Conservation (phyloP, 306 rosid species). For the Begonia loranthoides region DNA sequence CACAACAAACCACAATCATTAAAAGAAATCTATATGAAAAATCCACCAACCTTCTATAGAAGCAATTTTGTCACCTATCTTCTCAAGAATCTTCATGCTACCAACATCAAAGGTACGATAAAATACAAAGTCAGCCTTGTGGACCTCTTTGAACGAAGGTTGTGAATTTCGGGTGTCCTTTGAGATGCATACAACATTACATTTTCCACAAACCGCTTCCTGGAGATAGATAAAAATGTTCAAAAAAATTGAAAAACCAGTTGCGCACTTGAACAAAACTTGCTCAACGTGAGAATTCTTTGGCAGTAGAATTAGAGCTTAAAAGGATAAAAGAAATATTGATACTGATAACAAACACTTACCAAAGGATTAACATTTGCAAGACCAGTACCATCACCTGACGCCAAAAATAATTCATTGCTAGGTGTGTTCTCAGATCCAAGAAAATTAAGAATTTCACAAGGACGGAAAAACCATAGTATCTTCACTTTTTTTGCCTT, state of each 20-base stretch:
- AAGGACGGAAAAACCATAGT: constrained; percentile 78
- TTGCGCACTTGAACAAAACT: too few relatives aligned
- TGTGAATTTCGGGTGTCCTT: constrained; percentile 44
- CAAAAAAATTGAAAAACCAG: too few relatives aligned
- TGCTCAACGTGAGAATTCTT: too few relatives aligned
- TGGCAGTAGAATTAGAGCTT: background rate
- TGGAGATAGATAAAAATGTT: constrained; percentile 8
- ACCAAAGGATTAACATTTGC: constrained; percentile 68
- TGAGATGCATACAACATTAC: constrained; percentile 47
- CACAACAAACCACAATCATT: constrained; percentile 9
- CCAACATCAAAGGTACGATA: constrained; percentile 37
- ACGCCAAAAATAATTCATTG: constrained; percentile 71
- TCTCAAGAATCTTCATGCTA: constrained; percentile 14
- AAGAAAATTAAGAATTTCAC: constrained; percentile 47
- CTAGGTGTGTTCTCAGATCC: constrained; percentile 18
- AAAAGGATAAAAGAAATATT: constrained; percentile 1
- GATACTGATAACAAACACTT: constrained; percentile 9
- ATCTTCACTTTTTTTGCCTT: constrained; percentile 52
- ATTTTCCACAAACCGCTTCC: constrained; percentile 43
- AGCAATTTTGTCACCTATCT: constrained; percentile 41
- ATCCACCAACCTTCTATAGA: constrained; percentile 40
- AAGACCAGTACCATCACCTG: constrained; percentile 71
- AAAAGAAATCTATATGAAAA: constrained; percentile 10
- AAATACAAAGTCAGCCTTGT: constrained; percentile 34
- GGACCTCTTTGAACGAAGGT: constrained; percentile 29